Evolutionary conservation across 78 protist genomes (phyloP).

Genomic region (slime mould (Dictyostelium discoideum)): dicty_2.7 NC_007091.3:1293001-1293500

Average conservation of each 20-base stretch:
- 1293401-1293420: slow-evolving; percentile 43
- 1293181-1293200: slow-evolving; percentile 41
- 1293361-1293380: slow-evolving; percentile 31
- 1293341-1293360: background rate
- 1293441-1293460: slow-evolving; percentile 19
- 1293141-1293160: slow-evolving; percentile 62
- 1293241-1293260: slow-evolving; percentile 23
- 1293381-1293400: slow-evolving; percentile 1
- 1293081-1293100: background rate
- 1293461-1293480: slow-evolving; percentile 41
- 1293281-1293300: slow-evolving; percentile 32
- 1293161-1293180: background rate
- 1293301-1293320: background rate
- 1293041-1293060: slow-evolving; percentile 4
- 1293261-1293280: slow-evolving; percentile 6
- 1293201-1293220: background rate
- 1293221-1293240: slow-evolving; percentile 23
- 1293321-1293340: slow-evolving; percentile 25
- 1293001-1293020: slow-evolving; percentile 22
- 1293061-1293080: background rate
- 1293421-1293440: slow-evolving; percentile 25
- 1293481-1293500: slow-evolving; percentile 17
- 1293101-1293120: background rate
- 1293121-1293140: background rate
- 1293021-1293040: background rate